These are phyloP conservation scores for Cucumis sativus DNA, from an alignment of 306 rosid genomes.

Conservation along the genomic window Cucumber_9930_V3 NC_026656.2:22617001-22617500, in stretches of 20 bases:
- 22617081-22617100: not conserved
- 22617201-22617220: not conserved
- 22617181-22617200: not conserved
- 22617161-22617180: slow-evolving; percentile 26
- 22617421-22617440: no score
- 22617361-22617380: not conserved
- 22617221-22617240: not conserved
- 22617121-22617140: slow-evolving; percentile 7
- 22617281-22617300: not conserved
- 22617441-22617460: no score
- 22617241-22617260: not conserved
- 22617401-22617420: no score
- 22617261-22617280: not conserved
- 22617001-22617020: not conserved
- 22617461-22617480: no score
- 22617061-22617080: not conserved
- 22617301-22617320: not conserved
- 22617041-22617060: not conserved
- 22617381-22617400: not conserved
- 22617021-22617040: not conserved
- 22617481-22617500: no score
- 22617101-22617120: slow-evolving; percentile 33
- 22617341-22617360: not conserved
- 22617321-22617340: not conserved
- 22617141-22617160: slow-evolving; percentile 29